Evolutionary conservation across 768 basidiomycete genomes (phyloP).

Genomic region (Leccinum broughii): DNA sequence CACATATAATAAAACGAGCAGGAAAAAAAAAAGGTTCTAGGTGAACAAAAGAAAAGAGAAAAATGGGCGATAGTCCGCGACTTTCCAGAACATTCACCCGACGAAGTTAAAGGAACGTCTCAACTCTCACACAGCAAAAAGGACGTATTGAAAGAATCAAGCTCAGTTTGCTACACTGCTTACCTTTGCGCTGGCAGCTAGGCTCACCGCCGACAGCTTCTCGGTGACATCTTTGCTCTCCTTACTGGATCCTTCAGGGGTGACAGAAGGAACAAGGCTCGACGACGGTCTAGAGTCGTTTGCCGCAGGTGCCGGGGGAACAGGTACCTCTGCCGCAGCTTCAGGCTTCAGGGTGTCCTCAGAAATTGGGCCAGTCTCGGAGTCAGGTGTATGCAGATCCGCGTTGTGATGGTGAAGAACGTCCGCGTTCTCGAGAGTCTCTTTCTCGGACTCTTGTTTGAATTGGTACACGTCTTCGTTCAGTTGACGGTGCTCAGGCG

Average conservation of each 20-base stretch:
- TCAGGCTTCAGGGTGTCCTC: neutral
- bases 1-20: constrained; percentile 6
- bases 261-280: constrained; percentile 1
- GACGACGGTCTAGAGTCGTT: constrained; percentile 3
- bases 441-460: constrained; percentile 80
- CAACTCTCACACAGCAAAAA: neutral
- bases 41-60: constrained; percentile 3
- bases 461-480: constrained; percentile 61
- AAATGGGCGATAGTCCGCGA: neutral
- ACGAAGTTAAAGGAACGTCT: neutral
- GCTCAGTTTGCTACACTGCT: constrained; percentile 12
- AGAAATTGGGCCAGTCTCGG: neutral
- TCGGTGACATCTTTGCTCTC: constrained; percentile 28
- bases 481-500: constrained; percentile 48
- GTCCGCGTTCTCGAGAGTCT: constrained; percentile 37
- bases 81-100: constrained; percentile 5
- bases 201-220: constrained; percentile 27
- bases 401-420: constrained; percentile 53
- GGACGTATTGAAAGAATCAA: constrained; percentile 14
- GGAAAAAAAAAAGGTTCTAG: neutral
- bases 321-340: constrained; percentile 2
- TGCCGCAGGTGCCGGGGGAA: constrained; percentile 5
- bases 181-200: constrained; percentile 36
- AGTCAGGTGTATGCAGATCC: neutral
- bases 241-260: constrained; percentile 13